Base-by-base conservation (phyloP, 441 rosid species). In the Syzygium malaccense region DNA sequence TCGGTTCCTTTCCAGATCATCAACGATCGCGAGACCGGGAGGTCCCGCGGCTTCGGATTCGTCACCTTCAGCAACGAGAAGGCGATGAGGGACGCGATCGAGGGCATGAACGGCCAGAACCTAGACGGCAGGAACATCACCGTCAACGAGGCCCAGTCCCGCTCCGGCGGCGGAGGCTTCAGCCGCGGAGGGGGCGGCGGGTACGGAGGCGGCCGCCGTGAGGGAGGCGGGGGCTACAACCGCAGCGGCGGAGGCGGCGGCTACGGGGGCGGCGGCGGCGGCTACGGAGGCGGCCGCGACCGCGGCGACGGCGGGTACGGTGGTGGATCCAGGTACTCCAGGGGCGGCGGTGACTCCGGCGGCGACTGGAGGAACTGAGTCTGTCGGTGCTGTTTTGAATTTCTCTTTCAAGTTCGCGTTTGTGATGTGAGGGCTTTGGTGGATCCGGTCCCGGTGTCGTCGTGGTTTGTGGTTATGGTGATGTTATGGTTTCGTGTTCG, bases 41-140 rank as follows among this genome's bases (percentile, higher is more conserved):
- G 96, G 86, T 96, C 97, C 6, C 93, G 97, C 33, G 97, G 97
- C 4, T 96, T 96, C 37, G 98, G 97, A 45, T 96, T 96, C 91
- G 97, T 96, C 2, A 95, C 97, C 8, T 97, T 96, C 93, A 89
- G 87, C 87, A 94, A 95, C 30, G 98, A 97, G 94, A 92, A 96
- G 89, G 32, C 97, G 3, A 96, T 96, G 98, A 93, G 93, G 88
- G 98, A 96, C 18, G 98, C 97, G 19, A 96, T 95, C 5, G 97
- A 95, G 54, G 95, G 92, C 6, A 96, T 96, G 98, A 95, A 95
- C 89, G 97, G 98, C 14, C 95, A 92, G 85, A 91, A 93, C 26
- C 97, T 95, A 0, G 97, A 96, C 26, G 97, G 97, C 4, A 95
- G 98, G 85, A 94, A 90, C 88, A 96, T 96, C 53, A 95, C 96